Evolutionary conservation across 345 rosid species (phyloP), one percentile per base, ranked within the genome.

Genomic region (Euphorbia lathyris): DNA sequence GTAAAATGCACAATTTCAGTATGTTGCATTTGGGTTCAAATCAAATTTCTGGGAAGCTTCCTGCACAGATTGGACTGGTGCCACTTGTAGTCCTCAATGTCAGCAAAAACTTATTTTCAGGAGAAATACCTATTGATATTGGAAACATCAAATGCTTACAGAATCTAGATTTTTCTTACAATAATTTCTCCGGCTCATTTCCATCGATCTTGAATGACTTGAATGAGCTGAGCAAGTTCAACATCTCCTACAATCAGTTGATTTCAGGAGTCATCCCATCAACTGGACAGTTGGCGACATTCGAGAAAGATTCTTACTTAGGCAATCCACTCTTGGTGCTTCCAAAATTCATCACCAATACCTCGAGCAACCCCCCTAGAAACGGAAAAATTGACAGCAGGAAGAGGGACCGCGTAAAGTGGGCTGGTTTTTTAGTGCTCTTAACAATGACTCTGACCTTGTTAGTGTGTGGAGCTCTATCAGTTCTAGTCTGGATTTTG

Each of bases 41-140:
- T 71, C 38, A 76, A 53, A 78, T 94, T 25, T 8, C 50, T 1
- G 95, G 97, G 36, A 63, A 66, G 65, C 77, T 94, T 45, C 97
- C 98, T 72, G 34, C 58, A 3, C 87, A 84, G 77, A 76, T 91
- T 40, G 88, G 84, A 58, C 40, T 75, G 57, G 47, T 94, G 77
- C 90, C 90, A 10, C 93, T 91, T 48, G 85, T 86, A 29, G 95
- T 94, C 68, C 80, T 94, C 19, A 94, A 94, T 79, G 65, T 94
- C 26, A 83, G 90, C 7, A 56, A 23, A 11, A 94, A 94, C 74
- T 57, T 36, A 0, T 86, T 94, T 74, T 87, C 88, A 0, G 95
- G 95, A 1, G 76, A 82, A 78, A 86, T 94, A 58, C 97, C 98
- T 20, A 52, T 30, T 27, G 95, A 87, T 69, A 74, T 94, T 23